phyloP scores from a whole-genome alignment of 2,329 filamentous ascomycete genomes.

The Cercospora berteroae region DNA sequence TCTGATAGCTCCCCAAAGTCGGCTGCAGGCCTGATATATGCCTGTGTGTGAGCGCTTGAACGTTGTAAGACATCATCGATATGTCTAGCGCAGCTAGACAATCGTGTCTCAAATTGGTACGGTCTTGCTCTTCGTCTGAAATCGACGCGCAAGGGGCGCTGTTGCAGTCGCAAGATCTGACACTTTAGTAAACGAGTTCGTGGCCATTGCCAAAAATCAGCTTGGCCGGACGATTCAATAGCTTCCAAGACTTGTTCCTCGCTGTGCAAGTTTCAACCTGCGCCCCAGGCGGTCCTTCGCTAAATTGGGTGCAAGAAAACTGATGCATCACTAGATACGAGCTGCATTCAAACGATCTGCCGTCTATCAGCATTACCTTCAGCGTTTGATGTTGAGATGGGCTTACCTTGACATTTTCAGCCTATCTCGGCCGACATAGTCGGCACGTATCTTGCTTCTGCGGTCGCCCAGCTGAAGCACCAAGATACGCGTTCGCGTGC shows the following conservation, averaged over 20 bases:
- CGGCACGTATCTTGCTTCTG: conserved; percentile 3
- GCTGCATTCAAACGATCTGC: neutral
- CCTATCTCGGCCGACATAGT: conserved; percentile 5
- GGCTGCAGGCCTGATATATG: neutral
- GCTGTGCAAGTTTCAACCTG: neutral
- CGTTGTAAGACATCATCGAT: neutral
- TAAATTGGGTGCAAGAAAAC: neutral
- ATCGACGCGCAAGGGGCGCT: neutral
- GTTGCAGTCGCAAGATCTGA: neutral
- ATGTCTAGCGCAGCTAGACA: neutral
- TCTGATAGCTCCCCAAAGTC: neutral
- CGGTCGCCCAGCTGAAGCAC: neutral
- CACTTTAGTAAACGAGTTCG: neutral
- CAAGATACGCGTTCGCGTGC: neutral
- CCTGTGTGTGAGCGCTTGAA: neutral
- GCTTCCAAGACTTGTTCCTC: neutral
- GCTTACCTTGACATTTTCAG: conserved; percentile 2
- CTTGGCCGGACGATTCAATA: neutral
- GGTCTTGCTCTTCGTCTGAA: neutral
- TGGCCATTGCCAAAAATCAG: neutral
- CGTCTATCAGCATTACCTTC: neutral
- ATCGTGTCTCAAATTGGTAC: neutral
- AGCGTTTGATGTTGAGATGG: neutral
- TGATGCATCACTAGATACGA: neutral
- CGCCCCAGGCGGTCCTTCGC: neutral